Base-by-base conservation (phyloP, 225 moss, liverwort and hornwort species). In the Marchantia paleacea region DNA sequence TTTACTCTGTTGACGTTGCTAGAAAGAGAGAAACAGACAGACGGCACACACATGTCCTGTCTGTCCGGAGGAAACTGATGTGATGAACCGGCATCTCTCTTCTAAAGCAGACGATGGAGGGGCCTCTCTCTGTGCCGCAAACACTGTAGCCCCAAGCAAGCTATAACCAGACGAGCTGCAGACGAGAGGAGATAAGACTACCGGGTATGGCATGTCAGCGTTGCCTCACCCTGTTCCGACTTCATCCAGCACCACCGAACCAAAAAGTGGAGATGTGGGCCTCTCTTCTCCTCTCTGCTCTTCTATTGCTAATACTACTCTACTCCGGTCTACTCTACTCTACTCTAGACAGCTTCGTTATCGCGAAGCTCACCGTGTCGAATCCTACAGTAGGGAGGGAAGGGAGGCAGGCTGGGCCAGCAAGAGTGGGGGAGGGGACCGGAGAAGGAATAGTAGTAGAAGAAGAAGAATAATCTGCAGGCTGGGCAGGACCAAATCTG, bases 11-110 rank as follows among this genome's bases (percentile, higher is more conserved):
- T 51, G 64, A 51, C 50, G 65, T 66, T 63, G 62, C 7, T 10
- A 63, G 58, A 77, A 18, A 75, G 77, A 77, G 77, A 76, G 52
- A 47, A 57, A 31, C 55, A 73, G 72, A 61, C 60, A 55, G 53
- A 74, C 72, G 47, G 64, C 26, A 78, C 64, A 64, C 78, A 63
- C 62, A 78, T 78, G n/a, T 52, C 51, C 62, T 78, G 78, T 66
- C 64, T 78, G 78, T 78, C 78, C 65, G 78, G 78, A 78, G 64
- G 78, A 52, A 50, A 28, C 78, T 78, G 78, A 58, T 76, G 55
- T 12, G 58, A 60, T 58, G 30, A 75, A 58, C 28, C 18, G 29
- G 57, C 57, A 55, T 76, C 39, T 58, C 58, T 76, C 19, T 60
- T 60, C 9, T 55, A 2, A 7, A 74, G 15, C 12, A 29, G 74